These are phyloP conservation scores for Gorgonomyces haynaldii DNA, from an alignment of 192 early-diverging fungal genomes.

Conservation along the genomic window DNA sequence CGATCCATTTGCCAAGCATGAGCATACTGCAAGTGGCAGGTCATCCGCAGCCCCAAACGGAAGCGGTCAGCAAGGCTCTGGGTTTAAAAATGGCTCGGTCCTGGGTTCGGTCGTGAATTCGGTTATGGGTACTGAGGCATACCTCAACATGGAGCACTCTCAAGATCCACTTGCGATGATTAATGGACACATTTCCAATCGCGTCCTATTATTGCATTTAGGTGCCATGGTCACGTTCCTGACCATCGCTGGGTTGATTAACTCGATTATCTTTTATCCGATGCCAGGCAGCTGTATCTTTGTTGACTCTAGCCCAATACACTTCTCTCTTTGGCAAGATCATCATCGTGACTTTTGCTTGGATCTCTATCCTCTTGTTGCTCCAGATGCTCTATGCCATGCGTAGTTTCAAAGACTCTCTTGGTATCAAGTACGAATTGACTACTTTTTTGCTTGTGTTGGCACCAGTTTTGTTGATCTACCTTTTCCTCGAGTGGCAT, in stretches of 20 bases:
- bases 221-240: neutral
- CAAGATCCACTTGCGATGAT: neutral
- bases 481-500: neutral
- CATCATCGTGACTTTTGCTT: neutral
- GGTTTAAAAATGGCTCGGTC: too few relatives aligned
- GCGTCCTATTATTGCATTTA: neutral
- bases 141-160: neutral
- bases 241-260: neutral
- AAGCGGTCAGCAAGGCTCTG: too few relatives aligned
- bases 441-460: neutral
- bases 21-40: too few relatives aligned
- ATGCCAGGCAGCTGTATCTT: neutral
- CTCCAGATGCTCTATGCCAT: neutral
- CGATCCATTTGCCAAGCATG: constrained; percentile 3
- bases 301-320: too few relatives aligned
- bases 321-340: neutral
- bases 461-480: neutral
- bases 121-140: too few relatives aligned
- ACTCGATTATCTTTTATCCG: neutral
- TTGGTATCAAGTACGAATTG: constrained; percentile 4
- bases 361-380: neutral
- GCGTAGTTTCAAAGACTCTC: constrained; percentile 1
- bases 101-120: too few relatives aligned
- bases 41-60: too few relatives aligned
- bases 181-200: neutral